Evolutionary conservation across 2,329 filamentous ascomycete species (phyloP), one percentile per base, ranked within the genome.

Genomic region (Colletotrichum acutatum): DNA sequence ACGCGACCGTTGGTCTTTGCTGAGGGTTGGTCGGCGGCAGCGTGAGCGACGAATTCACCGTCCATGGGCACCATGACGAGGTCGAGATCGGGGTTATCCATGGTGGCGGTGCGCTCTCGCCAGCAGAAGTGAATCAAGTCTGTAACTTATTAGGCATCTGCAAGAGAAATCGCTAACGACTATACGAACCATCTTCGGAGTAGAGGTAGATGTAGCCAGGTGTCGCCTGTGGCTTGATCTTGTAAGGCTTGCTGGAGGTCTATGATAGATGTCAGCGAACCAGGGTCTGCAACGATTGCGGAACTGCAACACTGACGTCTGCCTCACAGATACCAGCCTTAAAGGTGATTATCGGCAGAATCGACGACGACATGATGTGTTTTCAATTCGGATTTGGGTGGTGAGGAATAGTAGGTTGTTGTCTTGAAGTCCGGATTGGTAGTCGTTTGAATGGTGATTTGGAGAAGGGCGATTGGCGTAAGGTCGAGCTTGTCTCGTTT

Each of bases 91-190:
- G 95, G 93, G 72, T 93, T 85, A 75, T 93, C 90, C 76, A 94
- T 84, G 26, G 92, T 86, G 71, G 90, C 90, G 76, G 87, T 89
- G 76, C 97, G 93, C 79, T 94, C 92, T 76, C 95, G 93, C 97
- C 97, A 99, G 90, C 95, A 98, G 86, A 99, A 98, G 86, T 98
- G 95, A 74, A 97, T 89, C 74, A 99, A 90, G 65, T 98, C 93
- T 95, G 76, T 32, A 19, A 63, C 37, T 58, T 16, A 22, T 68
- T 68, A 74, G 49, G 26, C 22, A 28, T 28, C 24, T 32, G 7
- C 14, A 3, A 60, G 26, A 34, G 32, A 61, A 1, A 16, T 8
- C 5, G 46, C 56, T 37, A 14, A 24, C 22, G 14, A 32, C n/a
- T 76, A 42, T 79, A 84, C 83, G 71, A 80, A 93, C 92, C 96